These are phyloP conservation scores for Gnomoniopsis smithogilvyi DNA, from an alignment of 2,329 filamentous ascomycete species.

Conservation along the genomic window DNA sequence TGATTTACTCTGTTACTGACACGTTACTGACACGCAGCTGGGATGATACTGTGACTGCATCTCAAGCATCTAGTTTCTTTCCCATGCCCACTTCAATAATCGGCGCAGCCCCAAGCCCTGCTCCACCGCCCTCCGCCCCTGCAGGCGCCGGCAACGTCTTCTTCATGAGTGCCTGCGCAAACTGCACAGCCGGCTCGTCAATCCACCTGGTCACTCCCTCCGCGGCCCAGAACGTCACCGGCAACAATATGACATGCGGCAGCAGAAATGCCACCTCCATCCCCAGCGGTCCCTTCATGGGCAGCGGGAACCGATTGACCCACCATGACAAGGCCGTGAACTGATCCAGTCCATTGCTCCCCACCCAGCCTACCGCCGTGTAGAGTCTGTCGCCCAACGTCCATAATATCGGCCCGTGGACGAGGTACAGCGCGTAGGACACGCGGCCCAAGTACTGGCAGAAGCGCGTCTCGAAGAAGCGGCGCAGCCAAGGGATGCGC, in stretches of 20 bases:
- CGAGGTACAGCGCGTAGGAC: constrained; percentile 61
- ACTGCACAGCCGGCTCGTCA: constrained; percentile 58
- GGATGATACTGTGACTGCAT: not conserved
- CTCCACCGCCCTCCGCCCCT: not conserved
- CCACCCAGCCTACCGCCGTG: constrained; percentile 54
- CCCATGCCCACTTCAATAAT: not conserved
- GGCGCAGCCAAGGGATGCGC: constrained; percentile 54
- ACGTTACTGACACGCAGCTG: not conserved
- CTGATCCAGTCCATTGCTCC: constrained; percentile 43
- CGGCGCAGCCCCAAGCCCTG: not conserved
- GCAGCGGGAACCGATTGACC: constrained; percentile 53
- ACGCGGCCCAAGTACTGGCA: constrained; percentile 62
- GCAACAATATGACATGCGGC: constrained; percentile 58
- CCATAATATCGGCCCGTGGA: constrained; percentile 61
- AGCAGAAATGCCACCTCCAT: constrained; percentile 58
- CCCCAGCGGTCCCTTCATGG: constrained; percentile 55
- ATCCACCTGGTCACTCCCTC: constrained; percentile 53
- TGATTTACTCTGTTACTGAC: too few relatives aligned
- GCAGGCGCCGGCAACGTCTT: constrained; percentile 31
- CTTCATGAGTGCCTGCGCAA: constrained; percentile 55
- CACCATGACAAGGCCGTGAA: constrained; percentile 50
- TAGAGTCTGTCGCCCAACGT: constrained; percentile 62
- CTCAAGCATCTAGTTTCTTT: constrained; percentile 11
- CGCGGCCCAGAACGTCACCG: constrained; percentile 56
- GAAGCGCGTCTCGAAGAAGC: constrained; percentile 56